Percentiles rank a stretch among this genome's conserved stretches.
Evolutionary conservation across 1,284 basidiomycete species (phyloP).

Genomic region (Apiotrichum porosum): DNA sequence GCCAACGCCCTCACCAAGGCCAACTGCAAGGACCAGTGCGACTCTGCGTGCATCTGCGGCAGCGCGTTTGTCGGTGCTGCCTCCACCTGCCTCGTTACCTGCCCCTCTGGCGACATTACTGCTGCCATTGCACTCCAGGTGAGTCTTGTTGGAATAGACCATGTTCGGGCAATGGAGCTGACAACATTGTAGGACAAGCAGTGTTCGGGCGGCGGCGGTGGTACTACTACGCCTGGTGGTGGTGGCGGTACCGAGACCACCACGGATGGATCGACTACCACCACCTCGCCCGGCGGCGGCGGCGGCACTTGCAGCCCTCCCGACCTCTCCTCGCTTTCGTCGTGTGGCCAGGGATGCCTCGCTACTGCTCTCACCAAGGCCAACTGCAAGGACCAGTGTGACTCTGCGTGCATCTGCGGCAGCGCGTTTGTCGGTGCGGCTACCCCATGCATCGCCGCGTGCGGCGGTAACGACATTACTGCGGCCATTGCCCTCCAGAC

Average conservation of each 20-base stretch:
- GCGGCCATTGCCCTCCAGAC: not conserved
- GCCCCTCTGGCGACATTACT: not conserved
- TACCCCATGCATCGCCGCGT: not conserved
- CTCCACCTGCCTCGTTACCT: not conserved
- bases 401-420: constrained; percentile 4
- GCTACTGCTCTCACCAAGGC: not conserved
- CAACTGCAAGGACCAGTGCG: not conserved
- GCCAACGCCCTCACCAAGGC: not conserved
- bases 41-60: constrained; percentile 2
- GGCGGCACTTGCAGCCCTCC: not conserved
- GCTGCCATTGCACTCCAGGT: not conserved
- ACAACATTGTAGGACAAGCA: not conserved
- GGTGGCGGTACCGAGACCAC: not conserved
- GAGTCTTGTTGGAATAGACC: not conserved
- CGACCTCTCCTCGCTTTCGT: not conserved
- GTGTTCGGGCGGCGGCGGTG: not conserved
- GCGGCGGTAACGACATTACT: not conserved
- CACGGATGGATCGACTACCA: not conserved
- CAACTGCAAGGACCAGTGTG: not conserved
- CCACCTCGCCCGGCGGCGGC: not conserved
- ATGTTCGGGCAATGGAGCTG: not conserved
- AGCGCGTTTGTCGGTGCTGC: not conserved
- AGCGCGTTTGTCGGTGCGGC: not conserved
- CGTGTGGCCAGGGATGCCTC: not conserved
- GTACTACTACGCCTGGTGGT: not conserved